Conservation (phyloP, 345 rosid species). For the Erysimum cheiranthoides region DNA sequence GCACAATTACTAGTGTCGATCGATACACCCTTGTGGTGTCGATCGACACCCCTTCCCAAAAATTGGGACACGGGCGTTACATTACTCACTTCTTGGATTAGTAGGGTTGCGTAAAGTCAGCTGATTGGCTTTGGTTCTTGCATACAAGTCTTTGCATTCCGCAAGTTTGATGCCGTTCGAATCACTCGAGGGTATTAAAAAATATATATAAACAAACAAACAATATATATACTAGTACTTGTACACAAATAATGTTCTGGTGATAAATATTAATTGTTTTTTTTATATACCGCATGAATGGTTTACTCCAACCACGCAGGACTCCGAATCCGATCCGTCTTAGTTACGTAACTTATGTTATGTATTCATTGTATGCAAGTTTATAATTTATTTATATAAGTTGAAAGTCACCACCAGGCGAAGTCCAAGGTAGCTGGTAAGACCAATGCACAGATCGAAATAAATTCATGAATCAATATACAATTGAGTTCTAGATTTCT, state of each 20-base stretch:
- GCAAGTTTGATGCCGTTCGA: not conserved
- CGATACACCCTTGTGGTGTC: too few relatives aligned
- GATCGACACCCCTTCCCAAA: too few relatives aligned
- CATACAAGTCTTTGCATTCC: too few relatives aligned
- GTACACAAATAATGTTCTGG: not conserved
- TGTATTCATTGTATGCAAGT: not conserved
- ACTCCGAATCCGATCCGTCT: not conserved
- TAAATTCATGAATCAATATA: not conserved
- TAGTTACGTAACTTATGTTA: not conserved
- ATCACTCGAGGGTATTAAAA: not conserved
- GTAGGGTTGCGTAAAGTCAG: not conserved
- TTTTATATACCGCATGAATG: not conserved
- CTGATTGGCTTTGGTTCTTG: not conserved
- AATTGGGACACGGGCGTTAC: too few relatives aligned
- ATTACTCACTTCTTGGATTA: not conserved
- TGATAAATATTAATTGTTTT: not conserved
- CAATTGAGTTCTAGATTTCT: not conserved
- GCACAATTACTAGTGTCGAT: too few relatives aligned
- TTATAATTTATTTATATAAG: not conserved
- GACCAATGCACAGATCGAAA: not conserved
- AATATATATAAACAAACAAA: not conserved
- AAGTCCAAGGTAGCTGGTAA: constrained; percentile 5
- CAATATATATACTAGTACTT: not conserved
- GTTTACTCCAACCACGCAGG: constrained; percentile 19
- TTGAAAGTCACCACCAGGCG: constrained; percentile 6